phyloP scores from a whole-genome alignment of 2,329 filamentous ascomycete species.

The Rugonectria rugulosa region DNA sequence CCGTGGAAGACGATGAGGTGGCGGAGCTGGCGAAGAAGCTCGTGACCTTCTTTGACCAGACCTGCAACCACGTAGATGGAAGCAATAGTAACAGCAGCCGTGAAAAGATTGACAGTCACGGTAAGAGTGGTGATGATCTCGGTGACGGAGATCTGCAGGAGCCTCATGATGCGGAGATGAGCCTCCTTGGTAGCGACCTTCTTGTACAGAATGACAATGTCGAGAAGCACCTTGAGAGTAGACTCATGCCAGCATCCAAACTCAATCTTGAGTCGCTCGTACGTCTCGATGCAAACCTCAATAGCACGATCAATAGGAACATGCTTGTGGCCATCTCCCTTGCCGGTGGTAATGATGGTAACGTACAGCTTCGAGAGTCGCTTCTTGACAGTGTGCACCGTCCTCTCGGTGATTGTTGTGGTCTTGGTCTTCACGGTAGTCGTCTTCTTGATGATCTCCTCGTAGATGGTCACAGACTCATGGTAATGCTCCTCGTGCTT shows the following conservation, averaged over 20 bases:
- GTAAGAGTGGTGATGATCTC: conserved; percentile 48
- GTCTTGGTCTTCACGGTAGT: conserved; percentile 45
- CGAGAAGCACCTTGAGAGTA: conserved; percentile 52
- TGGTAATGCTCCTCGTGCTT: conserved; percentile 50
- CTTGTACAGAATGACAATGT: conserved; percentile 52
- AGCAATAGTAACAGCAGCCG: conserved; percentile 55
- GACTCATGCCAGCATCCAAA: conserved; percentile 55
- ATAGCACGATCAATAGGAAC: conserved; percentile 47
- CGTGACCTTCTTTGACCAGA: conserved; percentile 48
- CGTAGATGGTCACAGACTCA: conserved; percentile 55
- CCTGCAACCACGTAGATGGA: conserved; percentile 53
- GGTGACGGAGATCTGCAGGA: conserved; percentile 50
- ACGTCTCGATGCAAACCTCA: conserved; percentile 48
- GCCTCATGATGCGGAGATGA: conserved; percentile 44
- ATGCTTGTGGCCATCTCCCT: conserved; percentile 41
- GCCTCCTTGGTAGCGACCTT: conserved; percentile 48
- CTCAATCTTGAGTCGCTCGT: conserved; percentile 51
- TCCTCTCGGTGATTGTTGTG: conserved; percentile 40
- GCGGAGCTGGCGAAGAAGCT: conserved; percentile 57
- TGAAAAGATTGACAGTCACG: conserved; percentile 55
- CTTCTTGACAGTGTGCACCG: conserved; percentile 55
- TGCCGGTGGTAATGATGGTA: conserved; percentile 48
- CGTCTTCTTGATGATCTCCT: conserved; percentile 51
- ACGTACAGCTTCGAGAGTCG: conserved; percentile 57
- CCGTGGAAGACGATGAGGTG: conserved; percentile 55